phyloP scores from a whole-genome alignment of 345 rosid genomes.

The Populus deltoides region DNA sequence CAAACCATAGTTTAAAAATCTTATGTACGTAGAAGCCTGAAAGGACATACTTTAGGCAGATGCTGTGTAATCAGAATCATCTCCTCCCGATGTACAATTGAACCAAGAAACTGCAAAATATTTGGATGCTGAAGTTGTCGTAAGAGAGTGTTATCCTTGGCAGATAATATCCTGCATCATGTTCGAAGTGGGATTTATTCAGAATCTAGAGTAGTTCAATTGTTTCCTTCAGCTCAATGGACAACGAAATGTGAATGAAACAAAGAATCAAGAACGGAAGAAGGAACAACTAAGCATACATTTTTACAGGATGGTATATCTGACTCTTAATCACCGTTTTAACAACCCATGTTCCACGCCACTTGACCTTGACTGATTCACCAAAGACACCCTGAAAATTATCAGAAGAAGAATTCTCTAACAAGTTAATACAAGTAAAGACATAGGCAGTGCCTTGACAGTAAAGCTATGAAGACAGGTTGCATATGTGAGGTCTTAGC shows the following conservation, averaged over 20 bases:
- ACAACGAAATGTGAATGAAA: neutral
- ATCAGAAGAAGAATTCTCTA: slow-evolving; percentile 6
- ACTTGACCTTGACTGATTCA: slow-evolving; percentile 52
- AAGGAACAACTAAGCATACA: slow-evolving; percentile 22
- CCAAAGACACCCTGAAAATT: slow-evolving; percentile 45
- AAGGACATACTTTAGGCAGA: slow-evolving; percentile 49
- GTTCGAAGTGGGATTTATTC: neutral
- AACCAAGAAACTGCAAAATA: slow-evolving; percentile 64
- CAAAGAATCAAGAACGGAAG: neutral
- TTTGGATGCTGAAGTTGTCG: slow-evolving; percentile 67
- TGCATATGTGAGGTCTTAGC: too few relatives aligned
- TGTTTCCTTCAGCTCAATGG: neutral
- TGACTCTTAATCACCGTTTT: slow-evolving; percentile 53
- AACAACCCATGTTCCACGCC: slow-evolving; percentile 70
- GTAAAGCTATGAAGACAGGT: neutral
- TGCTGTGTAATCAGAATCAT: slow-evolving; percentile 55
- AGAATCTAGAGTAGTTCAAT: neutral
- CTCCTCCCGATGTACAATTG: slow-evolving; percentile 53
- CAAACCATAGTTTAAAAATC: too few relatives aligned
- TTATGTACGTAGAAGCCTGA: neutral
- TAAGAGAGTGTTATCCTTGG: slow-evolving; percentile 47
- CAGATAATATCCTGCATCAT: slow-evolving; percentile 49
- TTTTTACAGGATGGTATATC: slow-evolving; percentile 36
- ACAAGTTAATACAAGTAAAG: neutral
- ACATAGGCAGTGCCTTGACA: neutral